Conservation (phyloP, 805 yeast species). For the Candida suzukii region DNA sequence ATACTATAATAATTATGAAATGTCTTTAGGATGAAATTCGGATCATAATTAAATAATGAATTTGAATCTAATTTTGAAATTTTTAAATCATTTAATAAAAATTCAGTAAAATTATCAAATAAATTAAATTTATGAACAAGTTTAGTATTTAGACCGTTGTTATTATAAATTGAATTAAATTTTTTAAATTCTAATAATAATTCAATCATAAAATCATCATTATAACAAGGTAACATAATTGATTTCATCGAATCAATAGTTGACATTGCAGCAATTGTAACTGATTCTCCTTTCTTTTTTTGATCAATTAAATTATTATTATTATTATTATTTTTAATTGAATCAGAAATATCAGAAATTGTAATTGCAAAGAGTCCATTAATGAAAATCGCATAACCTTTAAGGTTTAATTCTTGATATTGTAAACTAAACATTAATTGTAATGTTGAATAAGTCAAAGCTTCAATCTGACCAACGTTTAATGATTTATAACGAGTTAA, state of each 20-base stretch:
- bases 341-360: conserved; percentile 4
- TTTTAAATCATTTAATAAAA: background rate
- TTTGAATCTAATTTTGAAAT: background rate
- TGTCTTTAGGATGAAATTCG: conserved; percentile 5
- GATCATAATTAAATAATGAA: conserved; percentile 6
- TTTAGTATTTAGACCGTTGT: background rate
- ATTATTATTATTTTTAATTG: background rate
- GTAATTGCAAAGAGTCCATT: conserved; percentile 15
- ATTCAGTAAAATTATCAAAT: background rate
- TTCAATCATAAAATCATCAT: conserved; percentile 9
- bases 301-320: conserved; percentile 1
- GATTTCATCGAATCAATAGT: conserved; percentile 10
- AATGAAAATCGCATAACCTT: conserved; percentile 6
- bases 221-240: conserved; percentile 10
- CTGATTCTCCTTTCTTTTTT: conserved; percentile 1
- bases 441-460: conserved; percentile 7
- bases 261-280: conserved; percentile 7
- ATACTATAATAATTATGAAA: conserved; percentile 8
- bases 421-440: conserved; percentile 6
- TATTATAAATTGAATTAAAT: conserved; percentile 3
- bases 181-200: conserved; percentile 4
- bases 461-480: conserved; percentile 9
- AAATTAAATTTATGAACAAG: background rate
- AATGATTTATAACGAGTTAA: conserved; percentile 5
- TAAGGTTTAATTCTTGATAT: conserved; percentile 7